These are phyloP conservation scores for Wickerhamiella musiphila DNA, from an alignment of 805 yeast genomes.

Conservation along the genomic window DNA sequence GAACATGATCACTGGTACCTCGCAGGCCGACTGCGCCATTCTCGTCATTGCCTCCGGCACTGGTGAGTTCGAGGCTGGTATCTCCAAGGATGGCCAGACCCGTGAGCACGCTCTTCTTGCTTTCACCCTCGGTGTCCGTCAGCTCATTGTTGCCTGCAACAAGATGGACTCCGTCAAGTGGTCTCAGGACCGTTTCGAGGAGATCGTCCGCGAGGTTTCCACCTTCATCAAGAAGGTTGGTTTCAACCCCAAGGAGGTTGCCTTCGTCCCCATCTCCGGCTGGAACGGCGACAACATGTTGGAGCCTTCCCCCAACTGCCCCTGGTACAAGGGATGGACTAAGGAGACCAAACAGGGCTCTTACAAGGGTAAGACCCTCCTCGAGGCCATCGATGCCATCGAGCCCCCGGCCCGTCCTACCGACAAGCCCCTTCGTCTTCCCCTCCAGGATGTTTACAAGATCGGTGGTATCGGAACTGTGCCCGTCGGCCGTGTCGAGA, in stretches of 20 bases:
- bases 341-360: constrained; percentile 60
- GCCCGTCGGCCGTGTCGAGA: constrained; percentile 89
- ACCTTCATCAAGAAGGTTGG: constrained; percentile 99
- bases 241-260: constrained; percentile 97
- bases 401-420: constrained; percentile 70
- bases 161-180: constrained; percentile 90
- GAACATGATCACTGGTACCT: constrained; percentile 91
- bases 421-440: constrained; percentile 77
- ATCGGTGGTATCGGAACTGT: constrained; percentile 85
- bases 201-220: constrained; percentile 99
- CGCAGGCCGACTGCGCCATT: constrained; percentile 86
- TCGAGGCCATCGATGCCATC: constrained; percentile 71
- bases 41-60: constrained; percentile 82
- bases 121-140: constrained; percentile 75
- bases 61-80: constrained; percentile 93
- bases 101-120: constrained; percentile 89
- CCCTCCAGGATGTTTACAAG: constrained; percentile 84
- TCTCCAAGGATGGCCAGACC: constrained; percentile 88
- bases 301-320: constrained; percentile 64
- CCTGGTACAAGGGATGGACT: constrained; percentile 80
- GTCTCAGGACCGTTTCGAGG: constrained; percentile 70
- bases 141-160: constrained; percentile 79
- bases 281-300: constrained; percentile 91
- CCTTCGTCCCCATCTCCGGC: constrained; percentile 84
- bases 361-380: constrained; percentile 61